Base-by-base conservation (phyloP, 352 stramenopile genomes). In the Phytophthora pisi region DNA sequence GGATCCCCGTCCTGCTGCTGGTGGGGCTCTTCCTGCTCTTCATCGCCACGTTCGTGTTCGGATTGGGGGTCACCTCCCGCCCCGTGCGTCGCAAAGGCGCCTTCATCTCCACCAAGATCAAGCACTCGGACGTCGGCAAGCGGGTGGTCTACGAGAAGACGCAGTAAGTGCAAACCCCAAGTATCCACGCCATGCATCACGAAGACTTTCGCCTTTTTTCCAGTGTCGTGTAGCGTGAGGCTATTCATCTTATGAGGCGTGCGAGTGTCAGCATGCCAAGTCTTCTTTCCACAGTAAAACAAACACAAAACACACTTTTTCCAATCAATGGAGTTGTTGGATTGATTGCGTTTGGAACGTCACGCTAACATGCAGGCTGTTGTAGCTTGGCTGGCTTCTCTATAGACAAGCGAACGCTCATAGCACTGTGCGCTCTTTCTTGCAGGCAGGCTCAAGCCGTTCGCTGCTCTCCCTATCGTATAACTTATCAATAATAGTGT, bases 91-190 rank as follows among this genome's bases (percentile, higher is more conserved):
- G 87, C 63, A 89, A 92, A 76, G 83, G 87, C 42, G 80, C 84
- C 1, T 55, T 90, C 38, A 77, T 93, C 58, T 86, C 80, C 46
- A 81, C 72, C 62, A 87, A 87, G 57, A 89, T 95, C 75, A 95
- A 95, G 75, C 83, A 93, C 72, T 91, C 75, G 63, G 77, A 92
- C 50, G 78, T 93, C 11, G 85, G 84, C 58, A 88, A 95, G 70
- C 87, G 87, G 60, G 84, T 95, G 43, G 81, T 93, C 42, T 95
- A 95, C 66, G 84, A 93, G 71, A 95, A 95, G 77, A 72, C 75
- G 13, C 55, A 76, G 40, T 94, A 75, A 79, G 50, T 50, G 66
- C 51, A 16, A 43, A 60, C 34, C 24, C 16, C 46, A 2, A 24
- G 5, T 57, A 36, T 15, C 23, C 47, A 57, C 30, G 26, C 20